phyloP scores from a whole-genome alignment of 257 asterid species.

The Fraxinus excelsior region DNA sequence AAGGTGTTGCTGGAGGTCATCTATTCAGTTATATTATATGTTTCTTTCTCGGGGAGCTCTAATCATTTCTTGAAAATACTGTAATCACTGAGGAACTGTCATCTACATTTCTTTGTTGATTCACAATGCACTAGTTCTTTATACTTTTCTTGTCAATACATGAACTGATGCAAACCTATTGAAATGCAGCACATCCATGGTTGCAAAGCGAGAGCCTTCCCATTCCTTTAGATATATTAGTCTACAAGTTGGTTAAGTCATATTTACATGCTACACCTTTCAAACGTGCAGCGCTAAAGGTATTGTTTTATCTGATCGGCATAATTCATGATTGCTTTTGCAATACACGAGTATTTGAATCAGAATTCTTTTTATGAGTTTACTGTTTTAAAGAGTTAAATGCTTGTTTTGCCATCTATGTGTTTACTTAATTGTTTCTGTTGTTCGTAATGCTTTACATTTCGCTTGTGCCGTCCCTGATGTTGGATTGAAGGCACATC shows the following conservation, averaged over 20 bases:
- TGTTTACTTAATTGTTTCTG: not conserved
- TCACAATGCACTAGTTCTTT: not conserved
- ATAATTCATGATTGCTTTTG: not conserved
- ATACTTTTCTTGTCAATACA: constrained; percentile 1
- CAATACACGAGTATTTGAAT: not conserved
- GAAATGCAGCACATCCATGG: constrained; percentile 91
- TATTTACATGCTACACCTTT: constrained; percentile 89
- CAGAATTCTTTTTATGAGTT: not conserved
- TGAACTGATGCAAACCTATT: constrained; percentile 23
- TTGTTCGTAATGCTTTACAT: not conserved
- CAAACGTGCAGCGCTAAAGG: constrained; percentile 93
- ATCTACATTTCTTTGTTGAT: not conserved
- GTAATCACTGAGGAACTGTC: not conserved
- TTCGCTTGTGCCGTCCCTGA: not conserved
- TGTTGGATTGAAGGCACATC: not conserved
- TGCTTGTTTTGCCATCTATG: not conserved
- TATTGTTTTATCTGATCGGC: constrained; percentile 20
- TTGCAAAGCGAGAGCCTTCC: constrained; percentile 81
- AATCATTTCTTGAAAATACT: not conserved
- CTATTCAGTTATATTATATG: not conserved
- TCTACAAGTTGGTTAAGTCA: constrained; percentile 78
- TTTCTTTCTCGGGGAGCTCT: not conserved
- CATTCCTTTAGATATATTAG: constrained; percentile 84
- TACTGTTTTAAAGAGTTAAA: not conserved
- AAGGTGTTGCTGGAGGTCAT: not conserved